Percentiles rank a stretch among this genome's conserved stretches.
These are phyloP conservation scores for Nitzschia sp. DNA, from an alignment of 108 stramenopile species.

Conservation along the genomic window DNA sequence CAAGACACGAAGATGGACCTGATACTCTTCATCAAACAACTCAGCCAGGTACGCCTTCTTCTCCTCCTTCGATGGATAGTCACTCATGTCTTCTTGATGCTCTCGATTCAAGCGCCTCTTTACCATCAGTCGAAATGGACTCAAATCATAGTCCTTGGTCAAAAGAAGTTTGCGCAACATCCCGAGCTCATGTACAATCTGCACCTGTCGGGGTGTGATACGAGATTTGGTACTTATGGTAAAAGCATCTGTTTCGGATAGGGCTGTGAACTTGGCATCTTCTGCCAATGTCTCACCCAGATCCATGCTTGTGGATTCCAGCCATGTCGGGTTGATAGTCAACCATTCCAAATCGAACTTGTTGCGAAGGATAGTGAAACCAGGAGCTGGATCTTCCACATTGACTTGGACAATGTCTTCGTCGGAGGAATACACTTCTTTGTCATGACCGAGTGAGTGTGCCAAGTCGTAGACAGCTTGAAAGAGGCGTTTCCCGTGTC, in stretches of 20 bases:
- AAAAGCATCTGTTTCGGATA: conserved; percentile 41
- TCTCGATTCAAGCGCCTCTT: conserved; percentile 63
- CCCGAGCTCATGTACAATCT: conserved; percentile 63
- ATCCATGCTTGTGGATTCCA: conserved; percentile 1
- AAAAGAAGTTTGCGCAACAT: conserved; percentile 35
- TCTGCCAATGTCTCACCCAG: not conserved
- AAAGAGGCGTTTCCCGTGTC: conserved; percentile 75
- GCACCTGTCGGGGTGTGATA: conserved; percentile 60
- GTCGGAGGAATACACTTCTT: not conserved
- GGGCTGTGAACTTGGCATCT: conserved; percentile 14
- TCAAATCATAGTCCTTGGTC: conserved; percentile 18
- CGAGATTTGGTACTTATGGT: conserved; percentile 39
- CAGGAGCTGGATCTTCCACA: conserved; percentile 78
- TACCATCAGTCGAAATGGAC: conserved; percentile 71
- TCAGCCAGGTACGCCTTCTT: conserved; percentile 56
- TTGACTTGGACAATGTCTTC: conserved; percentile 58
- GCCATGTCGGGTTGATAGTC: conserved; percentile 10
- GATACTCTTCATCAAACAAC: conserved; percentile 49
- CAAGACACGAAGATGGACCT: not conserved
- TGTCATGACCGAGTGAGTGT: conserved; percentile 6
- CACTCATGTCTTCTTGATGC: conserved; percentile 60
- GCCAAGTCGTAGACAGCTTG: conserved; percentile 47
- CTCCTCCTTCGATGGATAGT: conserved; percentile 65
- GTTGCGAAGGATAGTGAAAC: conserved; percentile 62
- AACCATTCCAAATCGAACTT: conserved; percentile 45